Evolutionary conservation across 352 stramenopile species (phyloP), one percentile per base, ranked within the genome.

Genomic region (Phytophthora citrophthora): DNA sequence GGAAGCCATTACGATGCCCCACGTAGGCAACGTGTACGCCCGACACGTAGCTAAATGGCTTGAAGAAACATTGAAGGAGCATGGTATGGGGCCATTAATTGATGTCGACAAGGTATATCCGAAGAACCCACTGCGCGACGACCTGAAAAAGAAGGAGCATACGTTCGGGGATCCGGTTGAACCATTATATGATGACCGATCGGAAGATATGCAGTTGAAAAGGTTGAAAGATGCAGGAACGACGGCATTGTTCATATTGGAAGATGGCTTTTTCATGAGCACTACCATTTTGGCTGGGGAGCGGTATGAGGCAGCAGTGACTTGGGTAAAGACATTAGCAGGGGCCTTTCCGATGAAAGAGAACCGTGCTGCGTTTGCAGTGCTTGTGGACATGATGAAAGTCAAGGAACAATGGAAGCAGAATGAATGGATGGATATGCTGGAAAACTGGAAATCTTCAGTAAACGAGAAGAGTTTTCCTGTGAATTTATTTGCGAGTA

Each of bases 191-290:
- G 54, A 74, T 27, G 66, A 74, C 10, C 49, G 43, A 5, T 58
- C 66, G 61, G 27, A 51, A 70, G 49, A 72, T 31, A 77, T 81
- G 63, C 88, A 89, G 40, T 73, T 86, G 29, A 82, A 74, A 8
- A 79, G 79, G 2, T 62, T 93, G 38, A 80, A 72, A 15, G 84
- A 93, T 65, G 82, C 82, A 27, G 84, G 77, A 2, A 68, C 79
- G 1, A 83, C 83, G 0, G 79, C 79, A 7, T 55, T 86, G 16
- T 79, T 89, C 68, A 83, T 72, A 4, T 70, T 94, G 55, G 83
- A 94, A 39, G 86, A 82, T 18, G 79, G 77, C 7, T 79, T 94
- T 34, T 92, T 91, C 54, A 81, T 91, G 55, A 83, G 83, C 50
- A 76, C 64, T 18, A 71, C 63, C 15, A 43, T 81, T 54, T 72